Evolutionary conservation across 2,329 filamentous ascomycete genomes (phyloP), one percentile per base, ranked within the genome.

Genomic region (Chaetomium olivaceum): DNA sequence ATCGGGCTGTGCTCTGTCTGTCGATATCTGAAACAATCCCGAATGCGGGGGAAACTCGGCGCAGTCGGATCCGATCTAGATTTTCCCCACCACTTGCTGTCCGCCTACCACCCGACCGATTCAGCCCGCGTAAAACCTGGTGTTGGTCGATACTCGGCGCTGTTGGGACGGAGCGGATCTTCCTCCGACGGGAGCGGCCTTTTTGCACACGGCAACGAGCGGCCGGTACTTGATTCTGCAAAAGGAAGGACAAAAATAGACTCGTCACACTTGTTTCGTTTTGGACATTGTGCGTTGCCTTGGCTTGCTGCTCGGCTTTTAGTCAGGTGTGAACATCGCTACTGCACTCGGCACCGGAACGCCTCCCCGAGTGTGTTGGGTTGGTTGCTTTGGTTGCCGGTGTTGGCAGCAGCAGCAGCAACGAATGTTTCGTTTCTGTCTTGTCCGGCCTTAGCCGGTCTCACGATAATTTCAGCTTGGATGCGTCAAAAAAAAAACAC

Each of bases 11-110:
- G 52, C 50, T 19, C 7, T 27, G 9, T 51, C 11, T 14, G 39
- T 56, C 55, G 33, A 57, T 46, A 58, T 65, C 58, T 65, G 58
- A 65, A 61, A 65, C 63, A 55, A 25, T 4, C 48, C 19, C 43
- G 46, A 55, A 48, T 55, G 62, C 62, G 62, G 62, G 52, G 50
- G 29, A 43, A 29, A 29, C 52, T 29, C 51, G 51, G 25, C 23
- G 39, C 39, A 43, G 39, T 33, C 14, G 29, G n/a, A 36, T 33
- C 27, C 52, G n/a, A 33, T 33, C 39, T 43, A 43, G 39, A 43
- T 43, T 43, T 43, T 43, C 29, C 27, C 52, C n/a, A 33, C 52
- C 33, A 4, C 21, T 16, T 23, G 21, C 39, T 43, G 6, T 51
- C n/a, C 7, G 21, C 48, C 8, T 21, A 8, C 19, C 46, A 12